phyloP scores from a whole-genome alignment of 2,329 filamentous ascomycete species.

The Colletotrichum australisinense region DNA sequence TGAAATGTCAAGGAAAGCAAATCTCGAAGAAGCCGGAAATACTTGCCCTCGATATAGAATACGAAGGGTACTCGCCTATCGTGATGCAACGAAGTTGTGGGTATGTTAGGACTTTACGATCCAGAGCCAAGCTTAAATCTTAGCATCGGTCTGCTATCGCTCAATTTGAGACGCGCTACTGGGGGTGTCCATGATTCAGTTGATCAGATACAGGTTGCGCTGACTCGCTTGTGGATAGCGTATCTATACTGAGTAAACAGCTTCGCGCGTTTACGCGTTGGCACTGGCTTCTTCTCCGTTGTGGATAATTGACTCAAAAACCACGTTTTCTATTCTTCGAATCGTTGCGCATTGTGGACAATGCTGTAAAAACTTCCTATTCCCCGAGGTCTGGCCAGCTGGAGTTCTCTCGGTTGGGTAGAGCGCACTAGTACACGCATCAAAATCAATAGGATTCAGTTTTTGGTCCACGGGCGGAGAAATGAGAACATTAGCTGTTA shows the following conservation, averaged over 20 bases:
- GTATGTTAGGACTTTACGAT: neutral
- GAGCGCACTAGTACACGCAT: neutral
- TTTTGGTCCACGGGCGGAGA: neutral
- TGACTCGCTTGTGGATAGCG: neutral
- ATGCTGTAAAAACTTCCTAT: neutral
- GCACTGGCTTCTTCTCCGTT: neutral
- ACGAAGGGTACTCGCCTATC: neutral
- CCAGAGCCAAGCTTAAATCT: neutral
- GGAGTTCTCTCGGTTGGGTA: neutral
- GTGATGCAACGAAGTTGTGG: neutral
- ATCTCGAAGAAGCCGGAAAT: neutral
- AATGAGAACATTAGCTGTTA: neutral
- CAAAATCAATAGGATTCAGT: neutral
- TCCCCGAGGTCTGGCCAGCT: neutral
- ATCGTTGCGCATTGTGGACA: neutral
- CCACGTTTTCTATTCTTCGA: neutral
- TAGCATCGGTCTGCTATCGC: neutral
- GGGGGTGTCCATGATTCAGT: neutral
- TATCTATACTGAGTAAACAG: neutral
- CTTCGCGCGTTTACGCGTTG: neutral
- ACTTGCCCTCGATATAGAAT: neutral
- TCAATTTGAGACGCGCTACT: neutral
- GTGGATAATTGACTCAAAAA: neutral
- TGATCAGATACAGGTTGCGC: neutral
- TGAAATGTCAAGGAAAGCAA: neutral